Conservation (phyloP, 768 basidiomycete genomes). For the Collybia sp. region DNA sequence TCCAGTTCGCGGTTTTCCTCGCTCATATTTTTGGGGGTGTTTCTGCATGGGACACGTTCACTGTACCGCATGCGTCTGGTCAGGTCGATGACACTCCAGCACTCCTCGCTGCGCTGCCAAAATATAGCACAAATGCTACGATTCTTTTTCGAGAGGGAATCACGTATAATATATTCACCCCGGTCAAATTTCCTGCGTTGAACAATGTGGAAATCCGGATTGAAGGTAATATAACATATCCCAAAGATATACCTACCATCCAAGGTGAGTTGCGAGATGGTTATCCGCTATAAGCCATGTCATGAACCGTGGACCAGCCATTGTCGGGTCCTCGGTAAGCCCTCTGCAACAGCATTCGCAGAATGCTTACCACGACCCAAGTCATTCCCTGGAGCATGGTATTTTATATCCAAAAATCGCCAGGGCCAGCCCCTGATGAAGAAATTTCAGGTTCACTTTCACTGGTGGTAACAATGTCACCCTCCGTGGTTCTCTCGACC, state of each 20-base stretch:
- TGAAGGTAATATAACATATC: conserved; percentile 56
- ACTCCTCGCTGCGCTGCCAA: conserved; percentile 37
- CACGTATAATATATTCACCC: conserved; percentile 59
- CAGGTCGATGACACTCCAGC: conserved; percentile 46
- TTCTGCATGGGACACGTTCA: conserved; percentile 42
- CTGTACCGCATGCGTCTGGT: conserved; percentile 42
- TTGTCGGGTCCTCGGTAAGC: conserved; percentile 41
- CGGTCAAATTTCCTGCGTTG: conserved; percentile 49
- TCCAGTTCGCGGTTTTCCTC: conserved; percentile 9
- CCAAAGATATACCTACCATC: conserved; percentile 42
- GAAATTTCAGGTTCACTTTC: conserved; percentile 44
- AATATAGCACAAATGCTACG: conserved; percentile 36
- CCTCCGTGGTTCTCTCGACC: conserved; percentile 47
- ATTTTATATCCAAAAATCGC: neutral
- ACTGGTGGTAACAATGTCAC: conserved; percentile 54
- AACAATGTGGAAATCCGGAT: conserved; percentile 54
- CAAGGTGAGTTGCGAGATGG: conserved; percentile 30
- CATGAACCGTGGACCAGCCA: conserved; percentile 18
- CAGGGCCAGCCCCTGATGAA: neutral
- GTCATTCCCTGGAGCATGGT: conserved; percentile 45
- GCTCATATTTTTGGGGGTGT: conserved; percentile 14
- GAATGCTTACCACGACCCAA: conserved; percentile 8
- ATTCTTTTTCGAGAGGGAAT: conserved; percentile 53
- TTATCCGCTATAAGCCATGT: neutral
- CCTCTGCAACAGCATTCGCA: neutral